Evolutionary conservation across 129 eudicot species (phyloP).

Genomic region (Artemisia annua): DNA sequence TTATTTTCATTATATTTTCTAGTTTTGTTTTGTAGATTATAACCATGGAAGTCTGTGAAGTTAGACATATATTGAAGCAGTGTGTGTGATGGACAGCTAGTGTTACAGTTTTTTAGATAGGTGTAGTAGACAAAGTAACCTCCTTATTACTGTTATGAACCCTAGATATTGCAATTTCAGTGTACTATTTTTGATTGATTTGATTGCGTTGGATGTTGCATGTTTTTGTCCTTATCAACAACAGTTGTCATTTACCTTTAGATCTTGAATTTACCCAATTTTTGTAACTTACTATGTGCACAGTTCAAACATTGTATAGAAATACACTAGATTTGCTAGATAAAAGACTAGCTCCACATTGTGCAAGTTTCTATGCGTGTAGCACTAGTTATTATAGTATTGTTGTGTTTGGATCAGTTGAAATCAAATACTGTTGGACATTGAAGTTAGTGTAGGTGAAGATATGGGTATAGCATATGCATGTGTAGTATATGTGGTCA

Average conservation of each 20-base stretch:
- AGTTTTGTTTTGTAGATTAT: background rate
- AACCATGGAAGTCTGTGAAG: slow-evolving; percentile 30
- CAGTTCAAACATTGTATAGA: background rate
- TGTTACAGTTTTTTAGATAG: slow-evolving; percentile 27
- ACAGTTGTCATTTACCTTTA: slow-evolving; percentile 22
- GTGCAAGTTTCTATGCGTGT: slow-evolving; percentile 27
- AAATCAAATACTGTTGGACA: slow-evolving; percentile 33
- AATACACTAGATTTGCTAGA: slow-evolving; percentile 13
- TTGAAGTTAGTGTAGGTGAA: slow-evolving; percentile 40
- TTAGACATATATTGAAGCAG: slow-evolving; percentile 10
- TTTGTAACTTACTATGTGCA: background rate
- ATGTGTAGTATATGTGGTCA: background rate
- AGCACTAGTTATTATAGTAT: slow-evolving; percentile 12
- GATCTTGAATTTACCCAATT: background rate
- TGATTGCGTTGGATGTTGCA: slow-evolving; percentile 40
- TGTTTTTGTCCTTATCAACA: slow-evolving; percentile 33
- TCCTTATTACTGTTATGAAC: slow-evolving; percentile 31
- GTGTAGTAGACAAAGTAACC: slow-evolving; percentile 29
- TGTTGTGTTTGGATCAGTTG: too few relatives aligned
- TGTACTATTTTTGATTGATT: slow-evolving; percentile 36
- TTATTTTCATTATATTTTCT: background rate
- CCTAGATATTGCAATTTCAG: slow-evolving; percentile 32
- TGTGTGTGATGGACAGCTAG: slow-evolving; percentile 32
- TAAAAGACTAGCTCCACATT: slow-evolving; percentile 26
- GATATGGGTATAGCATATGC: slow-evolving; percentile 33